A percentile compares a stretch with the other conserved stretches of the same genome.
Evolutionary conservation across 176 grass and related monocot genomes (phyloP).

Genomic region (maize (Zea mays)): DNA sequence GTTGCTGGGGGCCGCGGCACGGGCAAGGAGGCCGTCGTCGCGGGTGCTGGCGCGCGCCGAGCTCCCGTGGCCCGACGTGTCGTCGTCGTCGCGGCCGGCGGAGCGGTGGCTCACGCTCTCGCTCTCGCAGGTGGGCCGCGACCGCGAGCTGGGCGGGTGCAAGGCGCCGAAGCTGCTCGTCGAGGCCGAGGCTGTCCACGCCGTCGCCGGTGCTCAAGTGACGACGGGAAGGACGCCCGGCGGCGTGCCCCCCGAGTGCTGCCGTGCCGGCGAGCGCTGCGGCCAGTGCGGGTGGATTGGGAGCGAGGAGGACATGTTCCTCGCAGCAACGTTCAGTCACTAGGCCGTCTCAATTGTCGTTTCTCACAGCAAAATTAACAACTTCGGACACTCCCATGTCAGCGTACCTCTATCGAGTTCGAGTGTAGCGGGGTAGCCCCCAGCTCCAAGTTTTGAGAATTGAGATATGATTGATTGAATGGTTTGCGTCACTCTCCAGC

Average conservation of each 20-base stretch:
- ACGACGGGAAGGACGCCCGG: background rate
- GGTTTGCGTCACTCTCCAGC: too few relatives aligned
- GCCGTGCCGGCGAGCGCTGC: slow-evolving; percentile 37
- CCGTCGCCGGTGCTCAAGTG: background rate
- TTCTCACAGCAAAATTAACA: background rate
- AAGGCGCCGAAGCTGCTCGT: slow-evolving; percentile 49
- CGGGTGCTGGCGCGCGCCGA: slow-evolving; percentile 48
- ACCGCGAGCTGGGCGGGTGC: slow-evolving; percentile 10
- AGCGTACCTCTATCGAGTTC: background rate
- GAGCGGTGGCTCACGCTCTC: slow-evolving; percentile 46
- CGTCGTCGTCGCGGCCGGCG: background rate
- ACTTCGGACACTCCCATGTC: background rate
- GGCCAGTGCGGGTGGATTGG: slow-evolving; percentile 50
- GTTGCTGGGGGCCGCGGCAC: slow-evolving; percentile 9
- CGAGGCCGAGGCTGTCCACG: slow-evolving; percentile 27
- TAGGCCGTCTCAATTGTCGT: background rate
- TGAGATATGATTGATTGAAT: too few relatives aligned
- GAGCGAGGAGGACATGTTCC: slow-evolving; percentile 67
- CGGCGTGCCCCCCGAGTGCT: background rate
- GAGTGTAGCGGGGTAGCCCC: too few relatives aligned
- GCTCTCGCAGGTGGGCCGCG: slow-evolving; percentile 27
- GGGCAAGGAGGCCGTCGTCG: slow-evolving; percentile 35
- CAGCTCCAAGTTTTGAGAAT: too few relatives aligned
- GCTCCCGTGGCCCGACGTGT: slow-evolving; percentile 45
- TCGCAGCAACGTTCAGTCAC: slow-evolving; percentile 46